Evolutionary conservation across 2,329 filamentous ascomycete species (phyloP).

Genomic region (Sporothrix globosa): DNA sequence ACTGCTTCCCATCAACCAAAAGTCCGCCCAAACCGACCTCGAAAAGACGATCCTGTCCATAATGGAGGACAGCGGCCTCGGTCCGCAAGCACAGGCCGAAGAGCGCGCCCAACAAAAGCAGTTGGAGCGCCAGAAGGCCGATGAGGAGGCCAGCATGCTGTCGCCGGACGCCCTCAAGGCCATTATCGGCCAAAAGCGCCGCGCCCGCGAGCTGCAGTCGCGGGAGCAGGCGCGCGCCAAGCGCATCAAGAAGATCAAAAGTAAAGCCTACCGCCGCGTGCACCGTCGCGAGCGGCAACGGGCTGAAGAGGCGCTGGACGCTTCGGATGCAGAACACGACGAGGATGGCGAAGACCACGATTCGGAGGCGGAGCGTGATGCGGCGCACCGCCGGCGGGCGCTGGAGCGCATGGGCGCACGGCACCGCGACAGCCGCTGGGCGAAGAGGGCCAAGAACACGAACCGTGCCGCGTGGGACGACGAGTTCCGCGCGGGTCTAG

Average conservation of each 20-base stretch:
- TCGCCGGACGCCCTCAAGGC: constrained; percentile 70
- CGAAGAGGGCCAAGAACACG: constrained; percentile 77
- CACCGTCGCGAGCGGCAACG: constrained; percentile 74
- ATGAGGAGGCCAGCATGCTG: constrained; percentile 70
- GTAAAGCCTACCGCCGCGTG: constrained; percentile 88
- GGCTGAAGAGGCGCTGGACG: constrained; percentile 56
- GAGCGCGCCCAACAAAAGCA: constrained; percentile 50
- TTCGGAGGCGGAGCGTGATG: constrained; percentile 67
- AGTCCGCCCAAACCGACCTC: constrained; percentile 74
- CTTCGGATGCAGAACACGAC: constrained; percentile 57
- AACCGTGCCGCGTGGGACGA: constrained; percentile 88
- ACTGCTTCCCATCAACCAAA: constrained; percentile 63
- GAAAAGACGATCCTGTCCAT: constrained; percentile 86
- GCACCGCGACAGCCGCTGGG: constrained; percentile 90
- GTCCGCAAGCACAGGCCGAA: constrained; percentile 46
- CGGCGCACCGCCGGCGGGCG: constrained; percentile 72
- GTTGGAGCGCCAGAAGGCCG: constrained; percentile 65
- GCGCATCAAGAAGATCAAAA: constrained; percentile 98
- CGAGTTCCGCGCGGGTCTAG: constrained; percentile 74
- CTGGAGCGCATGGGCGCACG: constrained; percentile 83
- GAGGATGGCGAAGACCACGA: constrained; percentile 66
- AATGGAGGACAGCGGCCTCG: constrained; percentile 83
- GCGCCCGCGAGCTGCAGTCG: constrained; percentile 81
- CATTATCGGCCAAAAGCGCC: constrained; percentile 72
- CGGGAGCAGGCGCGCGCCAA: constrained; percentile 86